Base-by-base conservation (phyloP, 352 stramenopile species). In the Phytophthora capsici region DNA sequence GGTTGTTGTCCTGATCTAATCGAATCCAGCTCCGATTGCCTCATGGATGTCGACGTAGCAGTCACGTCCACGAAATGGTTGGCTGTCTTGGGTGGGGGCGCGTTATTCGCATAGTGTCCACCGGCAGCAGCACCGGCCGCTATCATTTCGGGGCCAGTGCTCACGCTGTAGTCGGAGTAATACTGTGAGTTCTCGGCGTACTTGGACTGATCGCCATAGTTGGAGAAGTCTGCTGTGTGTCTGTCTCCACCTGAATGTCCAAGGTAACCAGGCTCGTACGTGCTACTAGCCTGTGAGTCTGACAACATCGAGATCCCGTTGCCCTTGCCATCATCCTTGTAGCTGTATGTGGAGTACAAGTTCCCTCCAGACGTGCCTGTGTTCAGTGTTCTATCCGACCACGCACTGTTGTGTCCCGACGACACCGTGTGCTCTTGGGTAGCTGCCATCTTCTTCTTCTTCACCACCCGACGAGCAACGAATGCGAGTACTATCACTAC, bases 401-500 rank as follows among this genome's bases (percentile, higher is more conserved):
- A 75, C 9, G 48, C 25, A 30, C 69, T 68, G 26, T 47, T 59
- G 14, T 54, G 45, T 25, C 38, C 52, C 16, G 58, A 77, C 16
- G 75, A 73, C 30, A 77, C 57, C 10, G 56, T 64, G 23, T 50
- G 69, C 36, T 80, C 68, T 30, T 76, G 61, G 10, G 71, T 69
- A 2, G 53, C 38, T 6, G 58, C 63, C 23, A 69, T 75, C 48
- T 71, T 76, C 40, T 64, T 70, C 55, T 67, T 79, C 44, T 57
- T 73, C 22, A 57, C 13, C 8, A 76, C 47, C 1, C 74, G 75
- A 25, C 65, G 75, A 10, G 71, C 59, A 20, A 93, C 68, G 50
- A 93, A 90, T 3, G 82, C 22, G 6, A 73, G 58, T 10, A 91
- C 64, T 26, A 89, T 56, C 17, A 88, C 41, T 12, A 80, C 67